Conservation (phyloP, 148 eudicot genomes). For the Fallopia convolvulus region DNA sequence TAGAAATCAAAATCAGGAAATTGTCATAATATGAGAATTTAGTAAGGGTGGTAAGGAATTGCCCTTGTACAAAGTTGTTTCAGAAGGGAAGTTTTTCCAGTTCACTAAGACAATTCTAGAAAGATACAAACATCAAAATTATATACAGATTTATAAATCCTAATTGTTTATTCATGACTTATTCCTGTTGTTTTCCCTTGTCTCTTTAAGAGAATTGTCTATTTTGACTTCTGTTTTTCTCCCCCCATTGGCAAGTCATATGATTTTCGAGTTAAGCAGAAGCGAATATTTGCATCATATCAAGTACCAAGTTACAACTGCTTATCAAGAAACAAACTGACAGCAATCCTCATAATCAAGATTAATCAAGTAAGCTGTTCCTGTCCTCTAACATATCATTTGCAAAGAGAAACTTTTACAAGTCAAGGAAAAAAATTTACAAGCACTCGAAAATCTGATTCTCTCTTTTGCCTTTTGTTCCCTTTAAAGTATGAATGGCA, state of each 20-base stretch:
- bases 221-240: neutral
- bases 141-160: neutral
- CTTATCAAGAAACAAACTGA: neutral
- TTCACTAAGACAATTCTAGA: neutral
- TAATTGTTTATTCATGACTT: neutral
- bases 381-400: neutral
- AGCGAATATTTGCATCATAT: neutral
- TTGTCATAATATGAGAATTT: neutral
- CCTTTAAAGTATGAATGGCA: neutral
- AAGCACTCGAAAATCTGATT: neutral
- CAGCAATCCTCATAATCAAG: neutral
- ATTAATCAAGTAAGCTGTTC: neutral
- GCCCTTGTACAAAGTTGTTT: neutral
- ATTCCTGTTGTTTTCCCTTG: neutral
- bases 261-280: neutral
- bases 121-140: neutral
- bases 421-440: neutral
- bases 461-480: neutral
- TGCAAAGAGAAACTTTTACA: neutral
- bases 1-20: constrained; percentile 5
- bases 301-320: neutral
- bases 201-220: neutral
- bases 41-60: neutral
- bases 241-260: neutral
- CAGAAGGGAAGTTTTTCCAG: neutral